A percentile compares a stretch with the other conserved stretches of the same genome.
Conservation (phyloP, 768 basidiomycete genomes). For the Lentinula boryana region DNA sequence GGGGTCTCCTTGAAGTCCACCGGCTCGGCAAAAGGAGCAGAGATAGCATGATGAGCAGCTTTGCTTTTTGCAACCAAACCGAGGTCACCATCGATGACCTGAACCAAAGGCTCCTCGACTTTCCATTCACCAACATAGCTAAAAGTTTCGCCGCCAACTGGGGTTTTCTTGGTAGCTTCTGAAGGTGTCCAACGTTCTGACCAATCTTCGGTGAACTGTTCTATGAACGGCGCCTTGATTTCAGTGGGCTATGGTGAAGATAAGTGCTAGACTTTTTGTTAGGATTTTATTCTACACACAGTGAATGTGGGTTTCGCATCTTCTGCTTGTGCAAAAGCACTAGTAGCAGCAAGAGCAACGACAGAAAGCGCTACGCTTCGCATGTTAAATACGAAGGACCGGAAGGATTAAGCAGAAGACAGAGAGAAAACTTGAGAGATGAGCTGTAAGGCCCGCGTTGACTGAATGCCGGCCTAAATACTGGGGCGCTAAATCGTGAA, state of each 20-base stretch:
- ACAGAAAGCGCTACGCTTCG: slow-evolving; percentile 85
- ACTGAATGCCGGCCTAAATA: slow-evolving; percentile 3
- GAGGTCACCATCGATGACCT: slow-evolving; percentile 78
- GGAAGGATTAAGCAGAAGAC: slow-evolving; percentile 25
- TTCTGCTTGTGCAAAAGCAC: slow-evolving; percentile 55
- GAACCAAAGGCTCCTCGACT: slow-evolving; percentile 80
- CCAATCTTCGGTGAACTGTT: slow-evolving; percentile 95
- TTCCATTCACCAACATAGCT: slow-evolving; percentile 97
- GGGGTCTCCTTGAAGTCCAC: slow-evolving; percentile 81
- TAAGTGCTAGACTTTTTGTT: background rate
- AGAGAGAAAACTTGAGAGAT: slow-evolving; percentile 15
- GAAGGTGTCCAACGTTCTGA: slow-evolving; percentile 91
- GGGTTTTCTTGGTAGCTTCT: slow-evolving; percentile 96
- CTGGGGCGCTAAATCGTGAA: background rate
- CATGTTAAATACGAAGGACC: slow-evolving; percentile 74
- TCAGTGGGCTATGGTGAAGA: slow-evolving; percentile 51
- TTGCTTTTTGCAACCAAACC: slow-evolving; percentile 95
- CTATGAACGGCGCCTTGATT: slow-evolving; percentile 86
- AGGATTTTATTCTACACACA: slow-evolving; percentile 30
- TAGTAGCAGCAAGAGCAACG: slow-evolving; percentile 60
- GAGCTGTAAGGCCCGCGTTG: slow-evolving; percentile 4
- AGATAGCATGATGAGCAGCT: slow-evolving; percentile 98
- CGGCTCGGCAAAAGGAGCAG: slow-evolving; percentile 76
- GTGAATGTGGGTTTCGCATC: slow-evolving; percentile 65
- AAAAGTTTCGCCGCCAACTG: slow-evolving; percentile 92